A percentile compares a stretch with the other conserved stretches of the same genome.
Evolutionary conservation across 208 protist species (phyloP).

Genomic region (Leishmania lainsoni): DNA sequence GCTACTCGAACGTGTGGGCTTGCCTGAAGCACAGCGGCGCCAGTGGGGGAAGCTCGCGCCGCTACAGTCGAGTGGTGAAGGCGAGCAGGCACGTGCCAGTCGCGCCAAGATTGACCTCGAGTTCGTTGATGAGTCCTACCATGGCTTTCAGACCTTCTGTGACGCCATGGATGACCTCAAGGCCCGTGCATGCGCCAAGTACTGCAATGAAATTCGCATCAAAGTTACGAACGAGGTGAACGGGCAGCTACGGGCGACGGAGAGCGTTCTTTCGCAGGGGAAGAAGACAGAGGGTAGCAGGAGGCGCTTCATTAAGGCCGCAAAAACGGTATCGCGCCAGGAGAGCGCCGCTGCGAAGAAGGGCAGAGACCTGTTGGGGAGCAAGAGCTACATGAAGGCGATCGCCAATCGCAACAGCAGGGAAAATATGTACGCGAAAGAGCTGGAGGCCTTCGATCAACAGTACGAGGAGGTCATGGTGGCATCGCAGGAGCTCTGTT

Average conservation of each 20-base stretch:
- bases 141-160: slow-evolving; percentile 23
- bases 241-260: neutral
- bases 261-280: slow-evolving; percentile 1
- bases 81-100: neutral
- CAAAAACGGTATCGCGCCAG: neutral
- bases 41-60: slow-evolving; percentile 4
- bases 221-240: slow-evolving; percentile 18
- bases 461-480: slow-evolving; percentile 28
- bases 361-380: slow-evolving; percentile 20
- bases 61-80: neutral
- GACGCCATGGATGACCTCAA: slow-evolving; percentile 24
- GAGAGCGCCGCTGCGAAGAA: slow-evolving; percentile 20
- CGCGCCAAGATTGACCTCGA: slow-evolving; percentile 14
- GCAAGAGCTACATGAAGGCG: slow-evolving; percentile 14
- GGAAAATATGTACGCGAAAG: slow-evolving; percentile 4
- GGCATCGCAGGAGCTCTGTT: slow-evolving; percentile 15
- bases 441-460: slow-evolving; percentile 23
- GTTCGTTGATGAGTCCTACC: slow-evolving; percentile 14
- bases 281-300: slow-evolving; percentile 21
- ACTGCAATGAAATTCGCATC: slow-evolving; percentile 5
- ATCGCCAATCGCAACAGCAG: slow-evolving; percentile 14
- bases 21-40: slow-evolving; percentile 31
- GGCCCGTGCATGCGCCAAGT: slow-evolving; percentile 8
- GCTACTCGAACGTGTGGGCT: slow-evolving; percentile 25
- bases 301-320: neutral